Evolutionary conservation across 2,329 filamentous ascomycete species (phyloP), one percentile per base, ranked within the genome.

Genomic region (Anisogramma anomala): DNA sequence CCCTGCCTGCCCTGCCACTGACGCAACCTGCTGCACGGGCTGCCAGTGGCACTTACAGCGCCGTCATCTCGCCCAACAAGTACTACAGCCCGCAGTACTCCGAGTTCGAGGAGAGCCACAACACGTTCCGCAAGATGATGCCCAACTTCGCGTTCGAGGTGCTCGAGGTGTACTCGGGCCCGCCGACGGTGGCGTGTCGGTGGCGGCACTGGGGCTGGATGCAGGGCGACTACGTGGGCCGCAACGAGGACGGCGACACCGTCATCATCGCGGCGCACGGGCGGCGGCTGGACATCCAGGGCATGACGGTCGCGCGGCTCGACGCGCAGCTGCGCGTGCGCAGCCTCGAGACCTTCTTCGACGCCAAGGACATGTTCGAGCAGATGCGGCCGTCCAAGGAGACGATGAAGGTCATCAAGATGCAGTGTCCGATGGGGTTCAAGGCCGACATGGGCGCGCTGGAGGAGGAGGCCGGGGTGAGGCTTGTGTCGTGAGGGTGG

Each of bases 91-190:
- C 78, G 0, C 64, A 65, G 36, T 66, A 74, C 44, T 75, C 69
- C 3, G 74, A 78, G 55, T 82, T 82, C 50, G 67, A 69, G 1
- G 67, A 64, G 3, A 79, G 73, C 53, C 78, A 83, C 63, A 81
- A 82, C 65, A 75, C 74, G 0, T 82, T 83, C 58, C 82, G 82
- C 62, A 64, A 75, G 39, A 82, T 82, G 77, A 82, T 83, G 77
- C 78, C 78, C 0, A 76, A 69, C 0, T 82, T 83, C 56, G 78
- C 77, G 0, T 83, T 78, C 77, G 79, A 82, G 58, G 77, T 82
- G 1, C 55, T 79, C 13, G 78, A 82, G 55, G 76, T 82, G 2
- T 82, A 79, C 53, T 73, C 71, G 46, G 77, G 74, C 0, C 77
- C 77, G 18, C 78, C 78, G 2, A 63, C 64, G 10, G 76, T 81